Evolutionary conservation across 2,329 filamentous ascomycete genomes (phyloP).

Genomic region (Orbilia quercus): DNA sequence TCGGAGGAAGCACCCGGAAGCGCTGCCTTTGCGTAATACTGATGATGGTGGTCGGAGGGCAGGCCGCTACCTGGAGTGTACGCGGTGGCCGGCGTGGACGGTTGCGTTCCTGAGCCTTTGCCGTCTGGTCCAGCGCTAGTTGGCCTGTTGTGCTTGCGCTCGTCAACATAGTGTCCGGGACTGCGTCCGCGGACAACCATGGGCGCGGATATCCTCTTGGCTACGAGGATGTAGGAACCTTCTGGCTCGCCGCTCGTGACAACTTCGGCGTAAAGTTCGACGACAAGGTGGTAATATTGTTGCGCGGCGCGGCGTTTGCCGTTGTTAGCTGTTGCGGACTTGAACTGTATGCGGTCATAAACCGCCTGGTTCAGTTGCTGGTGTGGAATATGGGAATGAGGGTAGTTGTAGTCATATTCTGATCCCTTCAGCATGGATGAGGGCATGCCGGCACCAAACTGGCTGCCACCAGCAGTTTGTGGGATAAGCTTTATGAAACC

Average conservation of each 20-base stretch:
- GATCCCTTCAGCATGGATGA: constrained; percentile 63
- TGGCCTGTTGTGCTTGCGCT: constrained; percentile 72
- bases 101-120: constrained; percentile 62
- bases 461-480: constrained; percentile 66
- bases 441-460: constrained; percentile 47
- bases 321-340: constrained; percentile 92
- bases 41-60: constrained; percentile 57
- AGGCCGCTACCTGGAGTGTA: constrained; percentile 57
- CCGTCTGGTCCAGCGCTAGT: constrained; percentile 76
- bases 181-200: constrained; percentile 89
- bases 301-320: constrained; percentile 89
- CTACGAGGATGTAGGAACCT: constrained; percentile 76
- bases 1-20: constrained; percentile 27
- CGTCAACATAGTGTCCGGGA: constrained; percentile 81
- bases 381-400: constrained; percentile 65
- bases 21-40: constrained; percentile 56
- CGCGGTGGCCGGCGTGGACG: constrained; percentile 62
- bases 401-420: constrained; percentile 59
- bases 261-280: constrained; percentile 81
- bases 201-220: constrained; percentile 77
- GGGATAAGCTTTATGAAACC: constrained; percentile 76
- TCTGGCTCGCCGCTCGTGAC: constrained; percentile 64
- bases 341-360: constrained; percentile 94
- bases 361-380: constrained; percentile 62
- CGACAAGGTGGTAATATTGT: constrained; percentile 90